Base-by-base conservation (phyloP, 108 stramenopile species). In the Fistulifera solaris region DNA sequence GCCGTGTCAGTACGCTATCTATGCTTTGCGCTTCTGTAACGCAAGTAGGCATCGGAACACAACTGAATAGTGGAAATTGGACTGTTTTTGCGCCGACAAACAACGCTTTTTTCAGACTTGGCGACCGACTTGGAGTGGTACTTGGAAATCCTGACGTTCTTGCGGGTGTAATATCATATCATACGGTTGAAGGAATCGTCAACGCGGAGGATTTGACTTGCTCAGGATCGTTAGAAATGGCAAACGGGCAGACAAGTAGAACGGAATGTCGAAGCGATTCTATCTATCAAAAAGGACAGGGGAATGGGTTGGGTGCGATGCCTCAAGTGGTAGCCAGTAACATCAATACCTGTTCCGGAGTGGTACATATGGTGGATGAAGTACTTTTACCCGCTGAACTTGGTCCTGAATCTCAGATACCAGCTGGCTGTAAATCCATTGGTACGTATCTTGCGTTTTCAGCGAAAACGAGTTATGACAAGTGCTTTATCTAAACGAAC, bases 261-360 rank as follows among this genome's bases (percentile, higher is more conserved):
- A 70, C 62, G 2, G 59, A 59, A 0, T 63, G 62, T 18, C 24
- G 26, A n/a, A 17, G 21, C 0, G 42, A 12, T 21, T 19, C 22
- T 25, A 54, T 40, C 1, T 63, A 54, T 41, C 62, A 63, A 54
- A 63, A 63, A 25, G 60, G 60, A 11, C 3, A 17, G n/a, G 39
- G 39, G 5, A 61, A 61, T n/a, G 1, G 28, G 1, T 13, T 6
- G 23, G 21, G 38, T 10, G 22, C 7, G 1, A 31, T 42, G 42
- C 56, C 62, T 13, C 2, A 40, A 24, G 23, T 61, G 50, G 38
- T 61, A n/a, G 17, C 48, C 7, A 19, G 38, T 14, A 24, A 53
- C 0, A 27, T 51, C 12, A 11, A 50, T 40, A 48, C 38, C 15
- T 52, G 49, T 38, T 21, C 35, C 24, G 52, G 52, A 2, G 52